Conservation (phyloP, 768 basidiomycete genomes). For the Clavulina sp. region DNA sequence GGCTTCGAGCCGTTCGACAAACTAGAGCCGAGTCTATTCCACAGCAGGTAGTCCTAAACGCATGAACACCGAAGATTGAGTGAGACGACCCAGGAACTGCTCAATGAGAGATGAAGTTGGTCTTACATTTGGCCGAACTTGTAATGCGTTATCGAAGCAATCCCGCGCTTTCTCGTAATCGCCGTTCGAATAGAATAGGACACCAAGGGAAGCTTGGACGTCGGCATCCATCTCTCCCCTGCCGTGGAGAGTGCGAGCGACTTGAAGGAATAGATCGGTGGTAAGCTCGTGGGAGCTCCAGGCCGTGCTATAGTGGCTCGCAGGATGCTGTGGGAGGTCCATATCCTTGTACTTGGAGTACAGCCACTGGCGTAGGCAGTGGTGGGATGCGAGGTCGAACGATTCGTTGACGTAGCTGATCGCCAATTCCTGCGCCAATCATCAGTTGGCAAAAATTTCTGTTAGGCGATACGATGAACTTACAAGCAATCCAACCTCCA, state of each 20-base stretch:
- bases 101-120: background rate
- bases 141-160: constrained; percentile 81
- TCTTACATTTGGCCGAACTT: constrained; percentile 51
- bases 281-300: constrained; percentile 75
- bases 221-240: constrained; percentile 63
- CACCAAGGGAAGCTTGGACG: constrained; percentile 83
- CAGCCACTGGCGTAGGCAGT: constrained; percentile 77
- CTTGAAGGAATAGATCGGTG: constrained; percentile 63
- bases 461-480: constrained; percentile 15
- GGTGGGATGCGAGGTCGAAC: constrained; percentile 70
- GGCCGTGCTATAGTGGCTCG: constrained; percentile 26
- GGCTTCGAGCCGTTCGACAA: constrained; percentile 89
- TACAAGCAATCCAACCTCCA: constrained; percentile 60
- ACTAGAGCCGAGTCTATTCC: constrained; percentile 91
- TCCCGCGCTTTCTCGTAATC: constrained; percentile 84
- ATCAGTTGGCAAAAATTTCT: background rate
- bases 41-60: constrained; percentile 69
- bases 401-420: constrained; percentile 94
- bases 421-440: constrained; percentile 60
- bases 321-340: constrained; percentile 28
- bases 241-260: constrained; percentile 69
- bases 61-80: background rate
- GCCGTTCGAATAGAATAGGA: constrained; percentile 75
- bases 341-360: constrained; percentile 42
- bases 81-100: background rate